phyloP scores from a whole-genome alignment of 2,329 filamentous ascomycete species.

The Botrytis elliptica region DNA sequence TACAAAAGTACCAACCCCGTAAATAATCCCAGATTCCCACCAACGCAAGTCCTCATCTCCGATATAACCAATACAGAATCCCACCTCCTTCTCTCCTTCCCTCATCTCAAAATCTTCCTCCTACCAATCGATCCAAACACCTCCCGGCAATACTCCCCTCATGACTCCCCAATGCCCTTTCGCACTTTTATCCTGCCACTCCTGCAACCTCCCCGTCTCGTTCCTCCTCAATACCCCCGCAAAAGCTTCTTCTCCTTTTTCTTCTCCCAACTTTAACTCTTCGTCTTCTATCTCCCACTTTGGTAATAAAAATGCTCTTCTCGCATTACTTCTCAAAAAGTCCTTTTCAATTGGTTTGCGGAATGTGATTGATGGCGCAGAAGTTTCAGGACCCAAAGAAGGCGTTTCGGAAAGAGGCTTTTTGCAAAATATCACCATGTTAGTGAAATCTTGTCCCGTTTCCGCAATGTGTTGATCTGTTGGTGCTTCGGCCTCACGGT shows the following conservation, averaged over 20 bases:
- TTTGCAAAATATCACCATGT: constrained; percentile 90
- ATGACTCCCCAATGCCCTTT: constrained; percentile 89
- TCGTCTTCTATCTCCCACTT: constrained; percentile 59
- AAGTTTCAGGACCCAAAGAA: constrained; percentile 5
- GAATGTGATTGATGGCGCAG: constrained; percentile 55
- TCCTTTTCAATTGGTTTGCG: constrained; percentile 63
- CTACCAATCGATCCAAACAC: constrained; percentile 88
- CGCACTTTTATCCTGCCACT: constrained; percentile 74
- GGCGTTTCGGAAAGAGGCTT: constrained; percentile 23
- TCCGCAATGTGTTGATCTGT: constrained; percentile 49
- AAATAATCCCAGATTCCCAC: background rate
- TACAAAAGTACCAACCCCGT: background rate
- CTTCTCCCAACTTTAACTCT: constrained; percentile 31
- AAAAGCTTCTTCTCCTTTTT: constrained; percentile 42
- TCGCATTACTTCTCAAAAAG: constrained; percentile 67
- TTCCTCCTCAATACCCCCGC: constrained; percentile 56
- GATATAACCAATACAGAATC: background rate
- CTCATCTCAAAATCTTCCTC: background rate
- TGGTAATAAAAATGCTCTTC: constrained; percentile 70
- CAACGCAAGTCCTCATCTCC: background rate
- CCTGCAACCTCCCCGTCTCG: constrained; percentile 64
- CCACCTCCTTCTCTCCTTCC: background rate
- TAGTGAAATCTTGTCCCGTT: constrained; percentile 73
- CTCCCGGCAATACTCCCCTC: constrained; percentile 73
- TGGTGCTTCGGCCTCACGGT: constrained; percentile 68